These are phyloP conservation scores for Xylaria cubensis DNA, from an alignment of 495 filamentous ascomycete genomes.

Conservation along the genomic window DNA sequence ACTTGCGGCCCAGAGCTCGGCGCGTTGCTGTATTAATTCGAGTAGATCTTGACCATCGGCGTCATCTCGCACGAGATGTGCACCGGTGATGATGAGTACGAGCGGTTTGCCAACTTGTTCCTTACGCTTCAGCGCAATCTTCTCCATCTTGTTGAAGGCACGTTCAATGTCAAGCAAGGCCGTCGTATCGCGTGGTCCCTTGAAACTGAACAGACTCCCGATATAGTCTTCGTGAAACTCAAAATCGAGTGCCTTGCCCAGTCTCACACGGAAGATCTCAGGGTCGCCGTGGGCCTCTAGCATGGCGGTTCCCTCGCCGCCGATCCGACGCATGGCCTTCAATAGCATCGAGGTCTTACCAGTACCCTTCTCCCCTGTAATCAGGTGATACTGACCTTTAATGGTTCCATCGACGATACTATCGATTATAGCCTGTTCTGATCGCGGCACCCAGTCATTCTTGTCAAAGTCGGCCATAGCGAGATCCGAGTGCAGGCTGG, in stretches of 20 bases:
- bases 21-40: constrained; percentile 90
- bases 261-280: constrained; percentile 87
- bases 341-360: constrained; percentile 94
- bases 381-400: constrained; percentile 81
- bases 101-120: constrained; percentile 66
- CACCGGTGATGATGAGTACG: constrained; percentile 84
- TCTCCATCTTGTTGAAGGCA: constrained; percentile 94
- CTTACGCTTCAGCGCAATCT: constrained; percentile 77
- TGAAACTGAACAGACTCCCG: constrained; percentile 87
- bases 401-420: constrained; percentile 71
- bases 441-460: constrained; percentile 77
- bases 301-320: constrained; percentile 86
- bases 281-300: constrained; percentile 92
- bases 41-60: constrained; percentile 86
- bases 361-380: constrained; percentile 96
- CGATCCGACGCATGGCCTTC: constrained; percentile 85
- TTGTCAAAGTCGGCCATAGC: constrained; percentile 46
- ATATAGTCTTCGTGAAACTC: constrained; percentile 91
- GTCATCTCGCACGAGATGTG: constrained; percentile 85
- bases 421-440: constrained; percentile 80
- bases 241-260: constrained; percentile 90
- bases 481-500: constrained; percentile 32
- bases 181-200: constrained; percentile 86
- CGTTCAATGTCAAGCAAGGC: constrained; percentile 90
- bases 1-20: constrained; percentile 91